phyloP scores from a whole-genome alignment of 73 alveolate species.

The Diophrys appendiculata region DNA sequence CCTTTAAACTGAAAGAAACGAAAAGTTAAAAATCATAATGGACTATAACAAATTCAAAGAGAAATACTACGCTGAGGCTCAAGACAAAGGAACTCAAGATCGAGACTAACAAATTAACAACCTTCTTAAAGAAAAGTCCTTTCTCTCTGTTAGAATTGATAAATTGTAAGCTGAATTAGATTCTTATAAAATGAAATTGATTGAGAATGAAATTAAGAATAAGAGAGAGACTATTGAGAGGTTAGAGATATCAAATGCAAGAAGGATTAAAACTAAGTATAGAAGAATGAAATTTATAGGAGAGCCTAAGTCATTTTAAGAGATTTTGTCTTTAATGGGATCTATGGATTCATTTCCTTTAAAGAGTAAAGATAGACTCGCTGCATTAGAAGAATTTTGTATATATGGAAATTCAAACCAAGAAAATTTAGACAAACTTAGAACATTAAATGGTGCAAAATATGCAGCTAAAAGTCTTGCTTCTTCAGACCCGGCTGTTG shows the following conservation, averaged over 20 bases:
- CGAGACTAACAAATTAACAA: background rate
- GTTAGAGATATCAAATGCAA: conserved; percentile 54
- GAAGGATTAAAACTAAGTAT: conserved; percentile 50
- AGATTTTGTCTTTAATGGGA: conserved; percentile 35
- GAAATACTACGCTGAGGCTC: conserved; percentile 19
- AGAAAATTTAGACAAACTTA: conserved; percentile 47
- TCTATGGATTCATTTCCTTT: conserved; percentile 49
- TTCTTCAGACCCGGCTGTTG: conserved; percentile 29
- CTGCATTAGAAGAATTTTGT: conserved; percentile 55
- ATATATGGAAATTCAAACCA: conserved; percentile 42
- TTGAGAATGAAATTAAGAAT: conserved; percentile 50
- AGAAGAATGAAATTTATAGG: conserved; percentile 55
- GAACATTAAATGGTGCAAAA: conserved; percentile 54
- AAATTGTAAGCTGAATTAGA: conserved; percentile 53
- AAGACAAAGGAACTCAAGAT: background rate
- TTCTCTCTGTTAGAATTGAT: conserved; percentile 29
- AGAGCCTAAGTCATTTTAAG: conserved; percentile 48
- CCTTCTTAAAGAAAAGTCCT: conserved; percentile 24
- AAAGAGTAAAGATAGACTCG: conserved; percentile 50
- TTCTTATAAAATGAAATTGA: conserved; percentile 41
- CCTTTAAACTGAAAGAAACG: conserved; percentile 35
- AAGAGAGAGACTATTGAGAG: conserved; percentile 52
- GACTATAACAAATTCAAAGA: conserved; percentile 41
- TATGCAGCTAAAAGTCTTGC: conserved; percentile 58
- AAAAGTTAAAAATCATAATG: conserved; percentile 24